These are phyloP conservation scores for Globisporangium polare DNA, from an alignment of 352 stramenopile genomes.

Conservation along the genomic window DNA sequence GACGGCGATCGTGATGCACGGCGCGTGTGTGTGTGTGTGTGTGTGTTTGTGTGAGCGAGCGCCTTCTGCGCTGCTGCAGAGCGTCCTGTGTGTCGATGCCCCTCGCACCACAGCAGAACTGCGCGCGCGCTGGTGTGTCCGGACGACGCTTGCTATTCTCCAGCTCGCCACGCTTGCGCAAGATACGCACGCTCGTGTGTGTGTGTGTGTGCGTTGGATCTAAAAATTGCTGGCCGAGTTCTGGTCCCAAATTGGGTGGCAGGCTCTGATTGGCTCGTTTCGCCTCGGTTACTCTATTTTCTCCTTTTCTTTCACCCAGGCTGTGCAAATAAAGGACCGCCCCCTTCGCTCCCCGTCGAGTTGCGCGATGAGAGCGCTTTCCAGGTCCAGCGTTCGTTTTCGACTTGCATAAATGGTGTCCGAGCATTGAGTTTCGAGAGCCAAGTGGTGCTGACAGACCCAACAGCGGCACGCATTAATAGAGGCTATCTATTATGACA, in stretches of 20 bases:
- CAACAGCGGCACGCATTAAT: neutral
- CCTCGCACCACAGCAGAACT: neutral
- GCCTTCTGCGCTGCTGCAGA: neutral
- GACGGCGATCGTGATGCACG: neutral
- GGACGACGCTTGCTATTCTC: neutral
- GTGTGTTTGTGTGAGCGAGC: neutral
- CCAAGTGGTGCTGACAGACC: neutral
- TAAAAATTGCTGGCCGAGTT: neutral
- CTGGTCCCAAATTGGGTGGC: conserved; percentile 27
- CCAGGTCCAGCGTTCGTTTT: neutral
- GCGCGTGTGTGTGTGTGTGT: neutral
- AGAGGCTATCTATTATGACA: neutral
- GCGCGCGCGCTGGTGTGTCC: neutral
- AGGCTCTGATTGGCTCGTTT: conserved; percentile 36
- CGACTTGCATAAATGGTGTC: neutral
- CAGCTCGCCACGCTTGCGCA: neutral
- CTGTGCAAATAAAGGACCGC: conserved; percentile 7
- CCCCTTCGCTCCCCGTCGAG: conserved; percentile 3
- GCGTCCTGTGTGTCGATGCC: neutral
- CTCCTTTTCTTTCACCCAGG: neutral
- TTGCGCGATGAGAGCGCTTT: conserved; percentile 1
- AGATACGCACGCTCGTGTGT: neutral
- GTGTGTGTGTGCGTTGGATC: neutral
- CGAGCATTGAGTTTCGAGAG: neutral
- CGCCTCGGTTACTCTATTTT: conserved; percentile 17